These are phyloP conservation scores for Blastocystis sp. DNA, from an alignment of 352 stramenopile genomes.

Conservation along the genomic window DNA sequence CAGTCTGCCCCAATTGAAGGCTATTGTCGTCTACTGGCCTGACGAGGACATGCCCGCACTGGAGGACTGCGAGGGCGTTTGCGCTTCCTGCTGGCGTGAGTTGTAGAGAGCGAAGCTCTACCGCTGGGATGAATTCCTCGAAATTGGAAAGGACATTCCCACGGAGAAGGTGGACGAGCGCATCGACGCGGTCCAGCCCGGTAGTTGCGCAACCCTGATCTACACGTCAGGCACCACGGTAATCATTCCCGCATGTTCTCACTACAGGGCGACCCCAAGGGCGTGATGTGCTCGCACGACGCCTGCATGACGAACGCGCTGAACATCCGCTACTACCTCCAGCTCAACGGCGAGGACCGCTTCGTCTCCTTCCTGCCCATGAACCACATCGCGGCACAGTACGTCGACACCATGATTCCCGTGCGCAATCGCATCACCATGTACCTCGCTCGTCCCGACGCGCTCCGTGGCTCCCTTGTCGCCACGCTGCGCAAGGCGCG, in stretches of 20 bases:
- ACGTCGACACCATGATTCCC: conserved; percentile 78
- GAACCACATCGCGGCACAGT: conserved; percentile 79
- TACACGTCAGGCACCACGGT: conserved; percentile 77
- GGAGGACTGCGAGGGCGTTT: conserved; percentile 38
- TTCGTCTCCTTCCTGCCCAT: conserved; percentile 78
- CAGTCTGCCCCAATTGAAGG: conserved; percentile 82
- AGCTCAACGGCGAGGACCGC: conserved; percentile 76
- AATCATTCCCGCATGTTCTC: not conserved
- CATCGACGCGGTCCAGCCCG: conserved; percentile 74
- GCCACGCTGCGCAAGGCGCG: conserved; percentile 80
- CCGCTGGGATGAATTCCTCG: conserved; percentile 76
- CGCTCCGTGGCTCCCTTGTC: conserved; percentile 81
- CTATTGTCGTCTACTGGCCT: conserved; percentile 80
- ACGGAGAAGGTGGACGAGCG: conserved; percentile 74
- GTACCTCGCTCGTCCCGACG: conserved; percentile 83
- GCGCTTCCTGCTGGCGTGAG: conserved; percentile 73
- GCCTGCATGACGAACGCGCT: conserved; percentile 74
- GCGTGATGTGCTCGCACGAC: conserved; percentile 77
- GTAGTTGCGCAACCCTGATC: conserved; percentile 75
- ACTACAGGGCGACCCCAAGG: conserved; percentile 75
- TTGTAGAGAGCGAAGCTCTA: conserved; percentile 74
- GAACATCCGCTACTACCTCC: conserved; percentile 51
- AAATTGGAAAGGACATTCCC: conserved; percentile 66
- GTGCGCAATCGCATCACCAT: conserved; percentile 78
- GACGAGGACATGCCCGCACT: conserved; percentile 44